A percentile compares a stretch with the other conserved stretches of the same genome.
These are phyloP conservation scores for Kockovaella imperatae DNA, from an alignment of 768 basidiomycete species.

Conservation along the genomic window DNA sequence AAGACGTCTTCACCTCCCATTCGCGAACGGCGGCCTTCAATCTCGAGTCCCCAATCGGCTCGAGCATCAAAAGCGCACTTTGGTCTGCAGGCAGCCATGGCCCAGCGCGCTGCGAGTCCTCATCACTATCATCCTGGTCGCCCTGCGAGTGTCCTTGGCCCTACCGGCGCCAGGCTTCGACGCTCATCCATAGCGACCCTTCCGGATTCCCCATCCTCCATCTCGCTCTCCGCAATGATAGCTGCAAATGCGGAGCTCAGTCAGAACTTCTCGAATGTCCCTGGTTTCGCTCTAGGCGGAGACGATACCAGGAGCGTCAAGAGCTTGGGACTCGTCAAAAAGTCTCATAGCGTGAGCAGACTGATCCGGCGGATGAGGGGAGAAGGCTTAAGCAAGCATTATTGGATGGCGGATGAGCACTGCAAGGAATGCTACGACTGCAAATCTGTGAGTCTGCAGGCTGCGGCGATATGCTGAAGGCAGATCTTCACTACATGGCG, in stretches of 20 bases:
- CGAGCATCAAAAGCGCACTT: constrained; percentile 9
- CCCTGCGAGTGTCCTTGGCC: constrained; percentile 17
- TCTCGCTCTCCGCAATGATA: constrained; percentile 37
- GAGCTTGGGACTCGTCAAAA: constrained; percentile 57
- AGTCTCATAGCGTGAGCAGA: constrained; percentile 78
- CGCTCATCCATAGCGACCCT: constrained; percentile 34
- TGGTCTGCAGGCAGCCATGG: not conserved
- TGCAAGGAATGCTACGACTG: constrained; percentile 95
- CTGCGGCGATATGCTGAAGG: not conserved
- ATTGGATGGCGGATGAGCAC: constrained; percentile 98
- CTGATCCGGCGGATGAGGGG: constrained; percentile 83
- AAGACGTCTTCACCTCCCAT: not conserved
- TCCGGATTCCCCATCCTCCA: constrained; percentile 35
- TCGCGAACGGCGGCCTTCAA: not conserved
- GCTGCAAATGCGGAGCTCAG: constrained; percentile 32
- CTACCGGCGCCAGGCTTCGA: constrained; percentile 12
- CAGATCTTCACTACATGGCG: constrained; percentile 76
- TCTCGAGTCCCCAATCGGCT: not conserved
- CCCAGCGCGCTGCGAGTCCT: constrained; percentile 2
- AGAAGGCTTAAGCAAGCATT: constrained; percentile 77
- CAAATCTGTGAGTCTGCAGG: constrained; percentile 63
- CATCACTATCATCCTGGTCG: constrained; percentile 16
- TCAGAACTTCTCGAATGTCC: constrained; percentile 51
- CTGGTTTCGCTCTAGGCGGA: constrained; percentile 75
- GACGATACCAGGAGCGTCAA: constrained; percentile 67